A percentile compares a stretch with the other conserved stretches of the same genome.
Evolutionary conservation across 2,329 filamentous ascomycete genomes (phyloP).

Genomic region (Trichoderma atrobrunneum): DNA sequence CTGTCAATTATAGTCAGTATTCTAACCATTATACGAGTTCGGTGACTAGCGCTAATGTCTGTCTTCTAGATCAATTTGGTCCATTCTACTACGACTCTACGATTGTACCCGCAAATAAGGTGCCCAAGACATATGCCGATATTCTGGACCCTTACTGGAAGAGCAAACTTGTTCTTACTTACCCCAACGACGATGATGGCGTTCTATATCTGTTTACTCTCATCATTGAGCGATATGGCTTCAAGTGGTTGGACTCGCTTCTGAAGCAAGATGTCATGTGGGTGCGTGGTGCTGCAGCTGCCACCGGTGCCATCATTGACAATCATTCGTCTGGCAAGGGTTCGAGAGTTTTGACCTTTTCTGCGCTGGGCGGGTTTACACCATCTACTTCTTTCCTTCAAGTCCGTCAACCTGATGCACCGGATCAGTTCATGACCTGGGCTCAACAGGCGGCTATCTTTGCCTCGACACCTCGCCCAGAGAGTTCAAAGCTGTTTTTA

Average conservation of each 20-base stretch:
- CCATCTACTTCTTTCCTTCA: slow-evolving; percentile 4
- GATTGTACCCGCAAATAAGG: background rate
- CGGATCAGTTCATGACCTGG: slow-evolving; percentile 13
- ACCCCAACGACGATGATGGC: slow-evolving; percentile 6
- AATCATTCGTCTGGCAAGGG: background rate
- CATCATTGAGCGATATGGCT: slow-evolving; percentile 1
- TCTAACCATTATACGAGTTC: fast-evolving
- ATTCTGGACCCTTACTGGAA: background rate
- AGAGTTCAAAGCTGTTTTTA: background rate
- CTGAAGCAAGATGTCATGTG: slow-evolving; percentile 8
- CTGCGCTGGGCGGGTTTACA: slow-evolving; percentile 5
- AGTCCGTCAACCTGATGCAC: background rate
- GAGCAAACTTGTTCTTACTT: slow-evolving; percentile 7
- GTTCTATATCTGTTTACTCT: slow-evolving; percentile 4
- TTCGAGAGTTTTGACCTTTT: background rate
- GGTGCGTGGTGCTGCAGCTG: slow-evolving; percentile 5
- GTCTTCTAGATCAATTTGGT: background rate
- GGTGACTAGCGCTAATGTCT: background rate
- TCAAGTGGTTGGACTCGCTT: slow-evolving; percentile 1
- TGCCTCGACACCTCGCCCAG: slow-evolving; percentile 1
- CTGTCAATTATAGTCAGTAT: background rate
- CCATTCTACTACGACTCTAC: slow-evolving; percentile 12
- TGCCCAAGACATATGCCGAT: background rate
- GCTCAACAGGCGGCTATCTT: slow-evolving; percentile 6
- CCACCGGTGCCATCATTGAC: background rate